Evolutionary conservation across 2,329 filamentous ascomycete species (phyloP).

Genomic region (Sporothrix pseudoabietina): DNA sequence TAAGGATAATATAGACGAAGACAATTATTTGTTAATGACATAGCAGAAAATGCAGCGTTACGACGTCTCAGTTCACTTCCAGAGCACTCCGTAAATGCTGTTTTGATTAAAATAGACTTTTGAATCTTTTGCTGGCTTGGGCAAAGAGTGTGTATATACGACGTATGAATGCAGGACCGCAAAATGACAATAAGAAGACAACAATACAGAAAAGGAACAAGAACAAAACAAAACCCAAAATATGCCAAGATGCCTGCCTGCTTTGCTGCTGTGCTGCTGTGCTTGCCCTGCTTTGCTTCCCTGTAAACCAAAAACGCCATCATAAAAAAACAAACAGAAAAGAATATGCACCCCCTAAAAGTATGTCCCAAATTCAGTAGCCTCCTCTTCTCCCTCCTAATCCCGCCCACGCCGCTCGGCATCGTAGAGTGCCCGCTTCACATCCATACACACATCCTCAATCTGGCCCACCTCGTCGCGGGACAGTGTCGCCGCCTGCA

Average conservation of each 20-base stretch:
- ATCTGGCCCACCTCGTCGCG: slow-evolving; percentile 68
- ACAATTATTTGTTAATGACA: too few species aligned
- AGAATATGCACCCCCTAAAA: not conserved
- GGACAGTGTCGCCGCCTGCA: slow-evolving; percentile 62
- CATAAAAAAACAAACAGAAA: not conserved
- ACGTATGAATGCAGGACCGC: not conserved
- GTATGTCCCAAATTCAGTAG: not conserved
- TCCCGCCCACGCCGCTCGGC: slow-evolving; percentile 63
- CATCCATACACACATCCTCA: slow-evolving; percentile 78
- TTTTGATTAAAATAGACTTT: not conserved
- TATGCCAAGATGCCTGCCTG: slow-evolving; percentile 17
- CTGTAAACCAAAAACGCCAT: slow-evolving; percentile 8
- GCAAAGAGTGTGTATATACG: slow-evolving; percentile 16
- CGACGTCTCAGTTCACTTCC: not conserved
- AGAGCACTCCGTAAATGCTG: not conserved
- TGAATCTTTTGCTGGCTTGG: not conserved
- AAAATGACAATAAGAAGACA: not conserved
- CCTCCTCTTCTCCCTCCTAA: not conserved
- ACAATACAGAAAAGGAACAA: not conserved
- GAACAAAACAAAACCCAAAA: not conserved
- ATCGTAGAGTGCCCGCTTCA: slow-evolving; percentile 72
- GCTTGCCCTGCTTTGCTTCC: not conserved
- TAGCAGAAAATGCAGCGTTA: not conserved
- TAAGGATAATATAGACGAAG: too few species aligned
- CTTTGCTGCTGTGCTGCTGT: not conserved